Percentiles rank a stretch among this genome's conserved stretches.
phyloP scores from a whole-genome alignment of 495 filamentous ascomycete genomes.

The Paragyromitra xinjiangensis region DNA sequence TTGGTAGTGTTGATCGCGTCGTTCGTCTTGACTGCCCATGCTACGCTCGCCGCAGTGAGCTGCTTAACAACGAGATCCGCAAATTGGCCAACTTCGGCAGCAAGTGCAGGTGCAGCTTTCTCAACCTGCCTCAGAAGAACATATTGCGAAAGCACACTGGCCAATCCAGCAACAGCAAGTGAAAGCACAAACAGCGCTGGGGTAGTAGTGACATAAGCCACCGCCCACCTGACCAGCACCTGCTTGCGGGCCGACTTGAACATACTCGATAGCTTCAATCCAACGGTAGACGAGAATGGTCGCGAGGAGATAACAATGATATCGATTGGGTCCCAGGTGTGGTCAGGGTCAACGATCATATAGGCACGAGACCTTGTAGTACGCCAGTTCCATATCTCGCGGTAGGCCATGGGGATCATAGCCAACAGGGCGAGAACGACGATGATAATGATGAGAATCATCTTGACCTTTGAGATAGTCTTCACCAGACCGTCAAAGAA shows the following conservation, averaged over 20 bases:
- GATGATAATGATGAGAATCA: constrained; percentile 77
- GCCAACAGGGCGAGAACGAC: constrained; percentile 73
- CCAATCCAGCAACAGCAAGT: constrained; percentile 83
- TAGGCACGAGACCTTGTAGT: constrained; percentile 73
- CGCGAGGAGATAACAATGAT: constrained; percentile 86
- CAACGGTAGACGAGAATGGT: constrained; percentile 73
- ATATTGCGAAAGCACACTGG: constrained; percentile 85
- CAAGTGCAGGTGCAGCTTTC: constrained; percentile 77
- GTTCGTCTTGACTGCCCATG: constrained; percentile 83
- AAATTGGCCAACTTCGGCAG: constrained; percentile 79
- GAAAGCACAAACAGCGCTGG: constrained; percentile 88
- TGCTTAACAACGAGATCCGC: constrained; percentile 77
- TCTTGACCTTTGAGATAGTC: constrained; percentile 70
- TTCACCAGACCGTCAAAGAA: constrained; percentile 80
- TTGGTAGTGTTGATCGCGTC: constrained; percentile 72
- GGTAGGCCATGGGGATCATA: constrained; percentile 77
- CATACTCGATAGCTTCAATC: constrained; percentile 75
- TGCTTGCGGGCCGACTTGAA: constrained; percentile 74
- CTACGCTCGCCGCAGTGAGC: constrained; percentile 74
- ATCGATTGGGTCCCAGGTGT: constrained; percentile 78
- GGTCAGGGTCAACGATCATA: constrained; percentile 68
- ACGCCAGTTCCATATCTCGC: constrained; percentile 82
- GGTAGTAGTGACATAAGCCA: constrained; percentile 85
- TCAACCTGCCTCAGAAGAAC: constrained; percentile 77
- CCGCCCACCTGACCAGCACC: constrained; percentile 79